Evolutionary conservation across 1,284 basidiomycete genomes (phyloP), one percentile per base, ranked within the genome.

Genomic region (Cutaneotrichosporon daszewskae): DNA sequence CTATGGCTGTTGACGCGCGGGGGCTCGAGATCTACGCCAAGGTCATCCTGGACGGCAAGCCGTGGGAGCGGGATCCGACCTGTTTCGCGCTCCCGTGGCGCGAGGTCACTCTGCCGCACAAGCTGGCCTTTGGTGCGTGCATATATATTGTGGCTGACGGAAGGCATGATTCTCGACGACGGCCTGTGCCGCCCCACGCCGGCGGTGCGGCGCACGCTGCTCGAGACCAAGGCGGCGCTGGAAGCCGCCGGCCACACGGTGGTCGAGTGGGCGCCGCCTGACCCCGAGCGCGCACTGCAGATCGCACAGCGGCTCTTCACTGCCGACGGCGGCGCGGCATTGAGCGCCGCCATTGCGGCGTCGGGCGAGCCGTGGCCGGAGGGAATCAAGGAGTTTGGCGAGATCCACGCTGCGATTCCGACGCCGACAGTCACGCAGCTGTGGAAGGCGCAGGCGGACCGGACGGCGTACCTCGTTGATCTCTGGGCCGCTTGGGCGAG

Each of bases 21-120:
- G 79, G 76, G 3, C 58, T 87, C 27, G 81, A 79, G 56, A 51
- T 71, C 1, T 85, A 29, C 28, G 14, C 28, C 14, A 39, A 39
- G 37, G 18, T 20, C 4, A 38, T 59, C n/a, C 40, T 51, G 12
- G 41, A 71, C 35, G 58, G 71, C 19, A 70, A 79, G 50, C 82
- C 83, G 2, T 87, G 84, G 85, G 61, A 76, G 11, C 74, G 69
- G 45, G 84, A 87, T 54, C 82, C 84, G 1, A 61, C 78, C 20
- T 75, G 75, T 0, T 62, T 78, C 12, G 71, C 75, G 19, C 80
- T 82, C 57, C 73, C 74, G 2, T 87, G 84, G 84, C 72, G 73
- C 35, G 75, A 81, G 41, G 73, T 75, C 0, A 76, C 73, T 24
- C 81, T 84, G 56, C 72, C 84, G 4, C 58, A 57, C 13, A 80